Conservation (phyloP, 2,329 filamentous ascomycete genomes). For the Alternaria solani region DNA sequence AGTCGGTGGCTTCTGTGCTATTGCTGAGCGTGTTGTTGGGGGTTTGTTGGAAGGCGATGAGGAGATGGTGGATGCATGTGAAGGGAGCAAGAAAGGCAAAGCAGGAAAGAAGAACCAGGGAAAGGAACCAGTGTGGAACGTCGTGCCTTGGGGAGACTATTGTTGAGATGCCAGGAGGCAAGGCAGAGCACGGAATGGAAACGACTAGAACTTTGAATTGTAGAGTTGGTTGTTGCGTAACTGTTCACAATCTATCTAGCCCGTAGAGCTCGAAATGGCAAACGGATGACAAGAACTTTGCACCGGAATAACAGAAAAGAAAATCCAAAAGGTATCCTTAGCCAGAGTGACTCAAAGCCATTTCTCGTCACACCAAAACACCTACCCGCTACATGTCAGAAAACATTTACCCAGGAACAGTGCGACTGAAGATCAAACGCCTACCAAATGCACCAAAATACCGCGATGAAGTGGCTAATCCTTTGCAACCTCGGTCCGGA, state of each 20-base stretch:
- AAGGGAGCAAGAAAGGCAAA: neutral
- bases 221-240: neutral
- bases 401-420: conserved; percentile 7
- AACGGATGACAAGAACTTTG: neutral
- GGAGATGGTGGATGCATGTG: neutral
- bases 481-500: conserved; percentile 39
- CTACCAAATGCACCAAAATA: conserved; percentile 14
- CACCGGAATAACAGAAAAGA: conserved; percentile 5
- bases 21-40: neutral
- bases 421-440: conserved; percentile 20
- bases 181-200: neutral
- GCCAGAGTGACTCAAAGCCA: conserved; percentile 5
- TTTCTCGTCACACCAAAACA: conserved; percentile 28
- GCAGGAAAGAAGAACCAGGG: neutral
- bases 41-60: neutral
- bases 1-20: neutral
- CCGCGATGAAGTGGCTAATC: conserved; percentile 18
- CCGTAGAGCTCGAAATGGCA: neutral
- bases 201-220: neutral
- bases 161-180: neutral
- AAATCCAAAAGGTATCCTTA: conserved; percentile 28
- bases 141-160: neutral
- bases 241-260: neutral
- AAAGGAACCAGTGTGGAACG: conserved; percentile 3
- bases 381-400: conserved; percentile 17